Evolutionary conservation across 2,329 filamentous ascomycete species (phyloP).

Genomic region (Cadophora malorum): DNA sequence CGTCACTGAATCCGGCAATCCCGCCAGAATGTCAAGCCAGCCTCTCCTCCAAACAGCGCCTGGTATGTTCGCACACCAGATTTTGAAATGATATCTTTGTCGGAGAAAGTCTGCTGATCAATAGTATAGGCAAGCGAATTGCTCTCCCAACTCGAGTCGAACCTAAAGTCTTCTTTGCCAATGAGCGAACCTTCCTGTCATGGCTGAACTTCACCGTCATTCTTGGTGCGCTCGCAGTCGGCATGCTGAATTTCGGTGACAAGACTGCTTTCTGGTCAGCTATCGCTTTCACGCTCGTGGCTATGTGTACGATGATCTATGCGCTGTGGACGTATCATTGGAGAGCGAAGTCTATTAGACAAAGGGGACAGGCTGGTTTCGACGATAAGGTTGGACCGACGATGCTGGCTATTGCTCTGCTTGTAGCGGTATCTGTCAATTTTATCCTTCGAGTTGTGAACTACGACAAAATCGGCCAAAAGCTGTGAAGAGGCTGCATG

Average conservation of each 20-base stretch:
- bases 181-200: conserved; percentile 98
- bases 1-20: conserved; percentile 11
- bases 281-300: conserved; percentile 90
- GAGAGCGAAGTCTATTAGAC: conserved; percentile 90
- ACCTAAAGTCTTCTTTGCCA: conserved; percentile 99
- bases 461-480: conserved; percentile 23
- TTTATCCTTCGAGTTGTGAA: conserved; percentile 77
- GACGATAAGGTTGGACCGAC: conserved; percentile 96
- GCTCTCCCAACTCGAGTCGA: conserved; percentile 97
- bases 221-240: conserved; percentile 93
- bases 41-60: conserved; percentile 94
- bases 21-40: conserved; percentile 81
- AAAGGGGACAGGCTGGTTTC: conserved; percentile 92
- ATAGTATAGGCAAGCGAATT: conserved; percentile 85
- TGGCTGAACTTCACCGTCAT: conserved; percentile 99
- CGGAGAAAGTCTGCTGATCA: conserved; percentile 18
- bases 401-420: conserved; percentile 82
- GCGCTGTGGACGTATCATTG: conserved; percentile 96
- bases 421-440: conserved; percentile 93
- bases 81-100: neutral
- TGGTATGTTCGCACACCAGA: conserved; percentile 60
- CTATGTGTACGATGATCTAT: conserved; percentile 95
- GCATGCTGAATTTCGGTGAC: conserved; percentile 98
- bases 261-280: conserved; percentile 92
- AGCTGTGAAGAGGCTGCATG: neutral